A percentile compares a stretch with the other conserved stretches of the same genome.
These are phyloP conservation scores for Yamadazyma nakazawae DNA, from an alignment of 805 yeast species.

Conservation along the genomic window DNA sequence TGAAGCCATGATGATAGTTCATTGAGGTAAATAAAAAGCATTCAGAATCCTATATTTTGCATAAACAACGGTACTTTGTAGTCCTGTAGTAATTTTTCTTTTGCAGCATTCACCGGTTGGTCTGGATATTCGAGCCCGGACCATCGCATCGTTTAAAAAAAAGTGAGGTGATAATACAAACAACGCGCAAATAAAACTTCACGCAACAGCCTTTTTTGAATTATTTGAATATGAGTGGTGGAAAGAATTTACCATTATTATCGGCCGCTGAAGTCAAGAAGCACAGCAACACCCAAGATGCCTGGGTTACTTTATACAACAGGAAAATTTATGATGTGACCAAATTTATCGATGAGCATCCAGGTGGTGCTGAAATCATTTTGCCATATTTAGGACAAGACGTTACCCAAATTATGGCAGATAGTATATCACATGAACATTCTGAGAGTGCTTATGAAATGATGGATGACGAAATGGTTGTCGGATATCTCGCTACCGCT, in stretches of 20 bases:
- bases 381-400: conserved; percentile 59
- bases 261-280: conserved; percentile 49
- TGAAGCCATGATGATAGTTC: neutral
- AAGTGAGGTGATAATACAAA: conserved; percentile 4
- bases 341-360: conserved; percentile 66
- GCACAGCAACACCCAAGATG: conserved; percentile 53
- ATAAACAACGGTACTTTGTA: neutral
- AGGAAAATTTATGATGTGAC: conserved; percentile 86
- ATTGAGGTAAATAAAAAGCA: neutral
- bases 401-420: conserved; percentile 72
- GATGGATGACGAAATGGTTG: conserved; percentile 72
- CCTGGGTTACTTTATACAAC: conserved; percentile 79
- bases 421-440: conserved; percentile 69
- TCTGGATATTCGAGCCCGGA: neutral
- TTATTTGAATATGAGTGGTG: neutral
- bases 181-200: neutral
- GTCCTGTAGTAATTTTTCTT: neutral
- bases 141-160: conserved; percentile 1
- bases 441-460: conserved; percentile 84
- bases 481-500: conserved; percentile 80
- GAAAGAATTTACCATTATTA: conserved; percentile 52
- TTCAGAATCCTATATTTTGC: neutral
- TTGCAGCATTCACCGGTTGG: neutral
- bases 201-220: conserved; percentile 4
- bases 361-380: conserved; percentile 61